Evolutionary conservation across 768 basidiomycete species (phyloP).

Genomic region (Lactarius hatsudake): DNA sequence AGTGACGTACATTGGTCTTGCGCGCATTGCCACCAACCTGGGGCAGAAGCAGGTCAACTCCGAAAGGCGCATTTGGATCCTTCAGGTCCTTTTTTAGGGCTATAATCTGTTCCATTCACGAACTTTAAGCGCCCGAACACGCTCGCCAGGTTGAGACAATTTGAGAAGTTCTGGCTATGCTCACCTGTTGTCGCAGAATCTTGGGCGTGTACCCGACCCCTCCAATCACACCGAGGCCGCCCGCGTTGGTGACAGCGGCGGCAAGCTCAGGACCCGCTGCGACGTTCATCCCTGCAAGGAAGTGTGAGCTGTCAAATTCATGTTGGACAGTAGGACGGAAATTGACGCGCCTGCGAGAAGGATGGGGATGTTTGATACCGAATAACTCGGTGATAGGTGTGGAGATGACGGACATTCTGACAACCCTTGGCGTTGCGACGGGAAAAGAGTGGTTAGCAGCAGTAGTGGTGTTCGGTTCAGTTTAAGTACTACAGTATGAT

Average conservation of each 20-base stretch:
- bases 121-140: no score
- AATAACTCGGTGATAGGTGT: conserved; percentile 90
- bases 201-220: conserved; percentile 86
- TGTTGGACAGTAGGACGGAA: no score
- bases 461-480: background rate
- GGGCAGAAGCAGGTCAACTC: conserved; percentile 87
- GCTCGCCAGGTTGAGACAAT: no score
- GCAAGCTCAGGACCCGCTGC: conserved; percentile 80
- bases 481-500: background rate
- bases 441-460: background rate
- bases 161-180: conserved; percentile 14
- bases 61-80: conserved; percentile 79
- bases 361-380: conserved; percentile 84
- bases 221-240: conserved; percentile 90
- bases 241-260: conserved; percentile 92
- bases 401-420: conserved; percentile 57
- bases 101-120: conserved; percentile 49
- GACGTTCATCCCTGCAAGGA: conserved; percentile 58
- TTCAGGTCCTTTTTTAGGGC: conserved; percentile 69
- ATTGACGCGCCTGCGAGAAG: conserved; percentile 64
- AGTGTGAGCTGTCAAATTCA: background rate
- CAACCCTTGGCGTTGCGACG: background rate
- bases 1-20: conserved; percentile 73
- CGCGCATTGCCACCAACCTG: conserved; percentile 83
- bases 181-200: conserved; percentile 72